These are phyloP conservation scores for Aspergillus aculeatinus DNA, from an alignment of 2,329 filamentous ascomycete species.

Conservation along the genomic window DNA sequence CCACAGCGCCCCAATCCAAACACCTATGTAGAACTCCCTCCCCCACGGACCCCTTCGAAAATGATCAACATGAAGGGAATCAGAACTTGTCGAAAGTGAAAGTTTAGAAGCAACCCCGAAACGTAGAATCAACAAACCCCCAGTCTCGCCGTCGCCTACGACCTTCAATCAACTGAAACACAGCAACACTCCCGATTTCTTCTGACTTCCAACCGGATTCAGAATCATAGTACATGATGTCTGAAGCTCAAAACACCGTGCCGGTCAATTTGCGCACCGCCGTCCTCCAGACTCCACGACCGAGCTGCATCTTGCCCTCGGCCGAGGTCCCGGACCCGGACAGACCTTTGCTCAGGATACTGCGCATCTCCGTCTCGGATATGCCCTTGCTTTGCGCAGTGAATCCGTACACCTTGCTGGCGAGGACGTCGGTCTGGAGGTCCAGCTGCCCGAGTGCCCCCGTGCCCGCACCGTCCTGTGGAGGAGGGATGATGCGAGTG, in stretches of 20 bases:
- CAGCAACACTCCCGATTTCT: too few species aligned
- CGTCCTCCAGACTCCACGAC: constrained; percentile 41
- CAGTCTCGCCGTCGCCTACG: too few species aligned
- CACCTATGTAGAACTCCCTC: too few species aligned
- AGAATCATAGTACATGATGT: too few species aligned
- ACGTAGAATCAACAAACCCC: too few species aligned
- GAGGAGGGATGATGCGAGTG: constrained; percentile 23
- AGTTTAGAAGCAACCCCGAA: not conserved
- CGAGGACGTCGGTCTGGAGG: constrained; percentile 40
- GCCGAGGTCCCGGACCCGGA: constrained; percentile 11
- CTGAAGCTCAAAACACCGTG: constrained; percentile 31
- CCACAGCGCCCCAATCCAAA: too few species aligned
- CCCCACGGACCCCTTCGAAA: too few species aligned
- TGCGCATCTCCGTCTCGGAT: constrained; percentile 38
- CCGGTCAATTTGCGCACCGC: constrained; percentile 38
- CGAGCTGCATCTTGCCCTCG: constrained; percentile 24
- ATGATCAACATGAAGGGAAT: not conserved
- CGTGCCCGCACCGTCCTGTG: constrained; percentile 14
- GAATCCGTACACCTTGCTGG: constrained; percentile 44
- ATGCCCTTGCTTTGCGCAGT: constrained; percentile 28
- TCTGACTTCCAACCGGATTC: too few species aligned
- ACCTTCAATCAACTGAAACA: too few species aligned
- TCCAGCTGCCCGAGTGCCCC: constrained; percentile 28
- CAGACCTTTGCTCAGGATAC: constrained; percentile 33
- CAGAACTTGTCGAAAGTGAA: too few species aligned